phyloP scores from a whole-genome alignment of 139 green algal species.

The Mychonastes homosphaera region DNA sequence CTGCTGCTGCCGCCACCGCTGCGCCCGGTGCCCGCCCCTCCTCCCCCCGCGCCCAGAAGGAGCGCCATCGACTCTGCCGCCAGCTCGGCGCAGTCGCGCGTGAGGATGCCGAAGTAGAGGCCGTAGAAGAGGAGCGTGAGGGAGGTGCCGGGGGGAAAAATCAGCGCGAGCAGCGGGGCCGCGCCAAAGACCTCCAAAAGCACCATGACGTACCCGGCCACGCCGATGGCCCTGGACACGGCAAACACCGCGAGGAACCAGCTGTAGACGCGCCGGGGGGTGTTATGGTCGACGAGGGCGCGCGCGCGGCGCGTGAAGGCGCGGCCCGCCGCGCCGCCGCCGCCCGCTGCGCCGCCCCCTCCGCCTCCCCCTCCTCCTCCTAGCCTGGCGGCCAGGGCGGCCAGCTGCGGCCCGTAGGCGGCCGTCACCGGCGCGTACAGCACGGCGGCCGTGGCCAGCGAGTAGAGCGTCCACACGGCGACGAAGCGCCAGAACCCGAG shows the following conservation, averaged over 20 bases:
- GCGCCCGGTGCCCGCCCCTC: background rate
- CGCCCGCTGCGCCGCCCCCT: background rate
- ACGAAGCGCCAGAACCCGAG: conserved; percentile 72
- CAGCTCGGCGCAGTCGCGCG: conserved; percentile 74
- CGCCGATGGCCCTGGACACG: conserved; percentile 40
- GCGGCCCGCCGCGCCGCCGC: background rate
- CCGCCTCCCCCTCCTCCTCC: background rate
- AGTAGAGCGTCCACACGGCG: conserved; percentile 53
- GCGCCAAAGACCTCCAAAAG: conserved; percentile 51
- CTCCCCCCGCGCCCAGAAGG: background rate
- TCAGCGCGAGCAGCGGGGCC: conserved; percentile 22
- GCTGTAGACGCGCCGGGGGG: conserved; percentile 49
- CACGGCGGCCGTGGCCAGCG: conserved; percentile 45
- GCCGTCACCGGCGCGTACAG: conserved; percentile 22
- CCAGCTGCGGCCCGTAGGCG: background rate
- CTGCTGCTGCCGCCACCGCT: background rate
- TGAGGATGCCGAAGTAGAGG: conserved; percentile 82
- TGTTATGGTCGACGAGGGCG: background rate
- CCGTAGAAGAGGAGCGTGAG: conserved; percentile 59
- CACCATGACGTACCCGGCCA: conserved; percentile 59
- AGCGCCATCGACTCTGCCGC: conserved; percentile 50
- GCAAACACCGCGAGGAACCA: conserved; percentile 64
- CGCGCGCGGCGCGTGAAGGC: background rate
- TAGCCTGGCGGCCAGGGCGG: background rate
- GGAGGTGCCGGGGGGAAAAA: background rate